Evolutionary conservation across 2,329 filamentous ascomycete species (phyloP), one percentile per base, ranked within the genome.

Genomic region (Alternaria metachromatica): DNA sequence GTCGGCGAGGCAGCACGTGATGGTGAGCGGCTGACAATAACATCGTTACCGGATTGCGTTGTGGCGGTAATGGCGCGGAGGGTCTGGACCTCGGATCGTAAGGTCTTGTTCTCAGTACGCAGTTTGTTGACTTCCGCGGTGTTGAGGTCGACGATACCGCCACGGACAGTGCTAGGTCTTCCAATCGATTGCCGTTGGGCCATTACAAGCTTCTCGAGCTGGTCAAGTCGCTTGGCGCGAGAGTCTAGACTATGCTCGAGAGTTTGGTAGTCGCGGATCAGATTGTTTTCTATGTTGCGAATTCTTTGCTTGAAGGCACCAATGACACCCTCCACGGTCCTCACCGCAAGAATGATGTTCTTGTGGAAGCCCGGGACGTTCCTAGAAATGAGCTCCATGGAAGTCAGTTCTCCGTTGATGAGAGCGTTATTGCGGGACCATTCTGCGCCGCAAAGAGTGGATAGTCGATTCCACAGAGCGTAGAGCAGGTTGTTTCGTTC

Each of bases 381-480:
- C 54, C 90, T 94, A 1, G 90, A 89, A 65, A 99, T 92, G 13
- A 94, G 90, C 74, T 97, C 95, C 33, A 96, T 86, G 12, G 91
- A 93, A 0, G 94, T 93, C 7, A 97, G 83, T 63, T 95, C 92
- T 20, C 94, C 93, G 73, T 96, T 95, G 76, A 98, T 92, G 23
- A 97, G 88, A 60, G 91, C 91, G 79, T 98, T 94, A 73, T 91
- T 89, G 78, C 97, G 92, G 5, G 92, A 89, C 95, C 96, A 99
- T 76, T 98, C 96, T 0, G 89, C 87, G 11, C 96, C 96, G 73
- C 96, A 98, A 46, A 98, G 86, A 0, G 88, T 86, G 4, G 93
- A 94, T 9, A 99, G 86, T 49, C 92, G 88, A 67, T 95, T 95
- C 96, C 96, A 99, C 6, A 98, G 84, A n/a, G 89, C 87, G 21